Conservation (phyloP, 2,329 filamentous ascomycete species). For the Fonsecaea multimorphosa region DNA sequence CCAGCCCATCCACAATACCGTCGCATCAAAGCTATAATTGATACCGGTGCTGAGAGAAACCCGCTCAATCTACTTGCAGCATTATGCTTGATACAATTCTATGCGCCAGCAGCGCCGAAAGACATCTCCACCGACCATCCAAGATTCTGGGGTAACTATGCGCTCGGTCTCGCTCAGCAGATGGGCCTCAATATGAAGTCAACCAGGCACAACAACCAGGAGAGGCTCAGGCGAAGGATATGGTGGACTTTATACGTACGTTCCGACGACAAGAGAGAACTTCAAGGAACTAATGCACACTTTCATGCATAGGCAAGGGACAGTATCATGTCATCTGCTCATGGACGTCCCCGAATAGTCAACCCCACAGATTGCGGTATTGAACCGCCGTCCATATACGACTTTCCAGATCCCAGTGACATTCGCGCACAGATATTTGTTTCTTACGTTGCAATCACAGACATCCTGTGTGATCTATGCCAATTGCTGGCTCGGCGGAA, state of each 20-base stretch:
- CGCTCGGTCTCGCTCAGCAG: slow-evolving; percentile 27
- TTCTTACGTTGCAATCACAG: slow-evolving; percentile 25
- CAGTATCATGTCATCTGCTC: slow-evolving; percentile 28
- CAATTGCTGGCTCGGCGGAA: slow-evolving; percentile 20
- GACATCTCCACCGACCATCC: slow-evolving; percentile 28
- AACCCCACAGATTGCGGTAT: slow-evolving; percentile 23
- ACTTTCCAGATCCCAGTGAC: slow-evolving; percentile 24
- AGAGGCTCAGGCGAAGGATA: slow-evolving; percentile 21
- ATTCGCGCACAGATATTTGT: slow-evolving; percentile 29
- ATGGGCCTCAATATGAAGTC: slow-evolving; percentile 28
- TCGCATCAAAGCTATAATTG: slow-evolving; percentile 25
- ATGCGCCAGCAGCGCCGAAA: slow-evolving; percentile 26
- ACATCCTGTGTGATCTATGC: slow-evolving; percentile 27
- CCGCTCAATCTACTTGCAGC: slow-evolving; percentile 26
- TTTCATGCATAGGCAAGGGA: slow-evolving; percentile 15
- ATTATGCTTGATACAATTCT: slow-evolving; percentile 28
- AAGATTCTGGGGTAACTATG: slow-evolving; percentile 28
- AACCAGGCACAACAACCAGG: slow-evolving; percentile 5
- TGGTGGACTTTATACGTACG: slow-evolving; percentile 30
- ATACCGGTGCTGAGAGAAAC: slow-evolving; percentile 29
- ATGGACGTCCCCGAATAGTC: slow-evolving; percentile 28
- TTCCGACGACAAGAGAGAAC: not conserved
- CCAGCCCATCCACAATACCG: slow-evolving; percentile 19
- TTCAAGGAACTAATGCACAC: not conserved
- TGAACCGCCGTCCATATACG: slow-evolving; percentile 23